Base-by-base conservation (phyloP, 768 basidiomycete species). In the Phaffia tasmanica region DNA sequence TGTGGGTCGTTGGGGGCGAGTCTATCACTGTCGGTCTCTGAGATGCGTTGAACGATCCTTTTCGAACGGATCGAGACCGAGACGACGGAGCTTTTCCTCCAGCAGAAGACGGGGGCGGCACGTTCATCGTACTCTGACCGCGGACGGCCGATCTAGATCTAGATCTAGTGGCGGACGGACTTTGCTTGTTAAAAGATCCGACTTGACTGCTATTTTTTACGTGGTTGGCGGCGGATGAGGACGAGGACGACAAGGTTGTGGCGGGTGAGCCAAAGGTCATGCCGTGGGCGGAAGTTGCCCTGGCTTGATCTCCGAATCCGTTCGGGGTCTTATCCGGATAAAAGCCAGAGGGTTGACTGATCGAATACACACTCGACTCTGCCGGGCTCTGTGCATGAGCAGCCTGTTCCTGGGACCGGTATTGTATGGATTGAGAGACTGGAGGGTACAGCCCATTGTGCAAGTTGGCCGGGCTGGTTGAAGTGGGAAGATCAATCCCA, bases 51-150 rank as follows among this genome's bases (percentile, higher is more conserved):
- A 48, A 48, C 23, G 61, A 62, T 21, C 23, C 58, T 8, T 46
- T 59, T 42, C 62, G 46, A 46, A 65, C 57, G 14, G 64, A 65
- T 48, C 64, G 57, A 42, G 61, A 62, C 32, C 61, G 56, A 9
- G 55, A 56, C 23, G 47, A 57, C n/a, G 55, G 54, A 57, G 50
- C 51, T 25, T 23, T 49, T 14, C 30, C 53, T 21, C 54, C 61
- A 57, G 51, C 59, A 25, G 65, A 58, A 18, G 65, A 42, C 6
- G 60, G 32, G 11, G 51, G 27, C 9, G 59, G 50, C 59, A 1
- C 23, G 3, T 16, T 27, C 59, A n/a, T 15, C 59, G n/a, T 3
- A n/a, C 23, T 16, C 14, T 23, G 9, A 15, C 19, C 35, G 5
- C 5, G 46, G 46, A 29, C 50, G 59, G 59, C 59, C 47, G 11